Percentiles rank a stretch among this genome's conserved stretches.
Evolutionary conservation across 2,329 filamentous ascomycete genomes (phyloP).

Genomic region (Aspergillus alliaceus): DNA sequence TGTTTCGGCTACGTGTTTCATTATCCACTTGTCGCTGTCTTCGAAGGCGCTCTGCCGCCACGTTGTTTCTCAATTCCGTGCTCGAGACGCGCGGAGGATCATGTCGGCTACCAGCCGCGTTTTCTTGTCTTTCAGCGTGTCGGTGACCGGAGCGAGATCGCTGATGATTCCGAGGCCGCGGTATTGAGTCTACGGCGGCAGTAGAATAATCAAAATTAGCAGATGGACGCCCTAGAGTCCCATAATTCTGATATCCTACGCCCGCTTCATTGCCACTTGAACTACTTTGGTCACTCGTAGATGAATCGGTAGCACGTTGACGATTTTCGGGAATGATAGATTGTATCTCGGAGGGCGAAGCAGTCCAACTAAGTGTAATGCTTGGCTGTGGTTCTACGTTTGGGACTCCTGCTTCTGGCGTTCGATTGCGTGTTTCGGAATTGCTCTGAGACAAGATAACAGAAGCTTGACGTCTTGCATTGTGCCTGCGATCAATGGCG

Average conservation of each 20-base stretch:
- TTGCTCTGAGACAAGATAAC: constrained; percentile 42
- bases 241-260: constrained; percentile 13
- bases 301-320: constrained; percentile 21
- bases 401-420: constrained; percentile 23
- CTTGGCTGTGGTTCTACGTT: constrained; percentile 32
- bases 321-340: constrained; percentile 25
- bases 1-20: constrained; percentile 32
- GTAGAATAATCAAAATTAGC: constrained; percentile 23
- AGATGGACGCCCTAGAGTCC: constrained; percentile 17
- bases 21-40: constrained; percentile 37
- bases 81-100: constrained; percentile 29
- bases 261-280: constrained; percentile 21
- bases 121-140: constrained; percentile 29
- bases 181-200: constrained; percentile 20
- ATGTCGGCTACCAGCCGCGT: constrained; percentile 24
- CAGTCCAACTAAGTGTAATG: constrained; percentile 40
- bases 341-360: constrained; percentile 41
- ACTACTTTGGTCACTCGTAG: constrained; percentile 23
- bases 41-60: constrained; percentile 41
- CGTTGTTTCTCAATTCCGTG: constrained; percentile 38
- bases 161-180: constrained; percentile 27
- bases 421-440: constrained; percentile 21
- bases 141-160: constrained; percentile 38
- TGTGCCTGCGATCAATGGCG: constrained; percentile 26
- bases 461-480: constrained; percentile 40